A percentile compares a stretch with the other conserved stretches of the same genome.
Evolutionary conservation across 805 yeast genomes (phyloP).

Genomic region (Ogataea allantospora): DNA sequence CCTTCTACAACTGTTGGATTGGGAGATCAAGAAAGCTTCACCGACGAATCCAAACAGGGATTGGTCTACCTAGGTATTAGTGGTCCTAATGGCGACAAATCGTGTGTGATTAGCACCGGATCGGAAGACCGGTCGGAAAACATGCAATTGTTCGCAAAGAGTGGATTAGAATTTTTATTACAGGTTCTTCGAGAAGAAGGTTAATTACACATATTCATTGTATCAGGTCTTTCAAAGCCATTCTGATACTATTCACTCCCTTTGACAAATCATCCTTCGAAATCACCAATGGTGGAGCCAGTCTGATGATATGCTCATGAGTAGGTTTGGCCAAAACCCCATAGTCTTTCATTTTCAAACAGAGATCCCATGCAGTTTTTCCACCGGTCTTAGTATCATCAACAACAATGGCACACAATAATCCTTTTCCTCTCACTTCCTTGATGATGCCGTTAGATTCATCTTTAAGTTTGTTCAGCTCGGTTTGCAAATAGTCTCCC

Average conservation of each 20-base stretch:
- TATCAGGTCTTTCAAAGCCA: slow-evolving; percentile 57
- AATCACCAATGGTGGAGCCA: slow-evolving; percentile 94
- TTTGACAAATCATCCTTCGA: slow-evolving; percentile 78
- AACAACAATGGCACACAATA: slow-evolving; percentile 86
- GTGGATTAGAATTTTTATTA: slow-evolving; percentile 61
- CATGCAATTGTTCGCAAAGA: slow-evolving; percentile 72
- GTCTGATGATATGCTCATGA: slow-evolving; percentile 90
- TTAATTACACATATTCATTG: slow-evolving; percentile 39
- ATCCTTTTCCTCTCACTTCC: slow-evolving; percentile 80
- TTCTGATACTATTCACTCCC: slow-evolving; percentile 74
- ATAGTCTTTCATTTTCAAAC: slow-evolving; percentile 79
- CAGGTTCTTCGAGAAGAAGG: slow-evolving; percentile 40
- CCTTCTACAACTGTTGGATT: slow-evolving; percentile 45
- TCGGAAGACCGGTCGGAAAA: slow-evolving; percentile 55
- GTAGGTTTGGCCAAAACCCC: slow-evolving; percentile 97
- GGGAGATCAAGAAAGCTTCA: slow-evolving; percentile 34
- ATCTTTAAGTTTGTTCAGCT: slow-evolving; percentile 51
- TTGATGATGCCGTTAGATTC: slow-evolving; percentile 53
- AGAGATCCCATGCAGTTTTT: slow-evolving; percentile 93
- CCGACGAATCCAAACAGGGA: slow-evolving; percentile 47
- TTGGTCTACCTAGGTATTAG: slow-evolving; percentile 69
- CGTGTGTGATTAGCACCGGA: slow-evolving; percentile 46
- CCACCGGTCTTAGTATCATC: slow-evolving; percentile 83
- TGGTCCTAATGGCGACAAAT: slow-evolving; percentile 58
- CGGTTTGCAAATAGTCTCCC: slow-evolving; percentile 66